A percentile compares a stretch with the other conserved stretches of the same genome.
Conservation (phyloP, 805 yeast species). For the Ogataea methylovora region DNA sequence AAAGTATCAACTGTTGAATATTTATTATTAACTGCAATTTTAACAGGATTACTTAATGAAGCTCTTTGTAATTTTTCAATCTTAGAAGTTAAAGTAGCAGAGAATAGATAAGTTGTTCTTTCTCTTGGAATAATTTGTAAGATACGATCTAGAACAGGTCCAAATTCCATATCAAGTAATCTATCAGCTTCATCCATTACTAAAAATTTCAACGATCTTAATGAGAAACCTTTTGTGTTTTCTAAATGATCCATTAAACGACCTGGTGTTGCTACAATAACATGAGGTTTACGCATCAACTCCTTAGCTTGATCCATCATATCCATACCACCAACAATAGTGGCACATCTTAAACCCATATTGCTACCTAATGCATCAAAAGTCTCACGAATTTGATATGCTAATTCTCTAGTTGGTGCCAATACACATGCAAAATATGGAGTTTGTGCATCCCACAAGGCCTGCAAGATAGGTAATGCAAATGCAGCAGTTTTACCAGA, state of each 20-base stretch:
- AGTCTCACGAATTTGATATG: conserved; percentile 85
- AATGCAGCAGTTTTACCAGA: conserved; percentile 98
- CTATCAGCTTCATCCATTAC: conserved; percentile 98
- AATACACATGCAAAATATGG: conserved; percentile 86
- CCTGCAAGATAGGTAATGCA: conserved; percentile 90
- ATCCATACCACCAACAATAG: conserved; percentile 97
- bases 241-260: conserved; percentile 90
- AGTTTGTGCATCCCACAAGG: conserved; percentile 80
- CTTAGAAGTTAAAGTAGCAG: conserved; percentile 96
- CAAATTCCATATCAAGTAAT: conserved; percentile 91
- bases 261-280: conserved; percentile 89
- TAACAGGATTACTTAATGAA: conserved; percentile 78
- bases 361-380: conserved; percentile 87
- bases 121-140: conserved; percentile 77
- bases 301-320: conserved; percentile 97
- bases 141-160: conserved; percentile 86
- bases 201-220: conserved; percentile 69
- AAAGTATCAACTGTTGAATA: conserved; percentile 94
- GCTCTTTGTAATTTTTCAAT: conserved; percentile 94
- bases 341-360: conserved; percentile 88
- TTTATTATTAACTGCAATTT: conserved; percentile 82
- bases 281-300: conserved; percentile 87
- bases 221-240: conserved; percentile 81
- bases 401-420: conserved; percentile 81
- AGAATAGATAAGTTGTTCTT: conserved; percentile 77